These are phyloP conservation scores for Suhomyces anneliseae DNA, from an alignment of 1,139 yeast genomes.

Conservation along the genomic window DNA sequence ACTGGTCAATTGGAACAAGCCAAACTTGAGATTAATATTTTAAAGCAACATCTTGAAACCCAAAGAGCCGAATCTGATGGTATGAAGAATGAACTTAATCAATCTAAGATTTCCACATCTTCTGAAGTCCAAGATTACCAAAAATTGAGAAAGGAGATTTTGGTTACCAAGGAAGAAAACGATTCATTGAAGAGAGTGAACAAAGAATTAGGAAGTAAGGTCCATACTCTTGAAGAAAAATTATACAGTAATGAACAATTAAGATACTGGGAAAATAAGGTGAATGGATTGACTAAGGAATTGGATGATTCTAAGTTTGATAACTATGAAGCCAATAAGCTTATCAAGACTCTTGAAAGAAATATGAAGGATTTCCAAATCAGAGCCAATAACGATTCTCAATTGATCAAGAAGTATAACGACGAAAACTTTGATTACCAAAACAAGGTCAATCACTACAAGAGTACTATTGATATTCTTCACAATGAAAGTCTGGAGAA, in stretches of 20 bases:
- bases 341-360: conserved; percentile 33
- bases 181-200: conserved; percentile 41
- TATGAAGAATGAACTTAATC: conserved; percentile 36
- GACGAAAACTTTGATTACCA: conserved; percentile 50
- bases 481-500: conserved; percentile 43
- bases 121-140: conserved; percentile 40
- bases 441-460: conserved; percentile 40
- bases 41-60: conserved; percentile 39
- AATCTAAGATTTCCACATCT: conserved; percentile 32
- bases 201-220: conserved; percentile 35
- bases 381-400: conserved; percentile 37
- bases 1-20: conserved; percentile 33
- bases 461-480: conserved; percentile 35
- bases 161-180: conserved; percentile 44
- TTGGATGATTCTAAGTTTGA: conserved; percentile 34
- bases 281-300: conserved; percentile 29
- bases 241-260: conserved; percentile 48
- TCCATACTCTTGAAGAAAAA: conserved; percentile 39
- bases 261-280: conserved; percentile 46
- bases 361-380: conserved; percentile 38
- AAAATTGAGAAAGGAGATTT: conserved; percentile 37
- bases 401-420: conserved; percentile 43
- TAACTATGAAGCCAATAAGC: conserved; percentile 33
- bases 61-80: conserved; percentile 35
- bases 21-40: conserved; percentile 30